These are phyloP conservation scores for Wallacemonas sp. DNA, from an alignment of 208 protist species.

Conservation along the genomic window DNA sequence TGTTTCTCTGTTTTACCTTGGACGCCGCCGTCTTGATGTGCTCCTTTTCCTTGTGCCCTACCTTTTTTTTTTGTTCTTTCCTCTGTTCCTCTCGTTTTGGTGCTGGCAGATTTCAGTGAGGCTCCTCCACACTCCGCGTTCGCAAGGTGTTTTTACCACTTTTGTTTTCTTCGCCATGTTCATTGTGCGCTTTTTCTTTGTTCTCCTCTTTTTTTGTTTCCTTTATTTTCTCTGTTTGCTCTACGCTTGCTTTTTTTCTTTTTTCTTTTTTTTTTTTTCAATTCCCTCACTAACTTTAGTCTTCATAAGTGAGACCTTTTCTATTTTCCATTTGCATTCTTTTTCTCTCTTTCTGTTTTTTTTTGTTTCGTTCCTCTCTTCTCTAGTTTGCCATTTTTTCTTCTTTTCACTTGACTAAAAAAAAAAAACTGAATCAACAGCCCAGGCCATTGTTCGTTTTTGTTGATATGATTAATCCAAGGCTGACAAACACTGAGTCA, in stretches of 20 bases:
- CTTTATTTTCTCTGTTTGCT: conserved; percentile 25
- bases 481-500: no score
- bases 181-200: not conserved
- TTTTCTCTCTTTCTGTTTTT: conserved; percentile 16
- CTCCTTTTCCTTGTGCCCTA: no score
- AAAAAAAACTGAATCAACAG: conserved; percentile 11
- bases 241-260: conserved; percentile 21
- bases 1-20: no score
- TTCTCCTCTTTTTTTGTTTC: conserved; percentile 10
- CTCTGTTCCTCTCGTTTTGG: conserved; percentile 5
- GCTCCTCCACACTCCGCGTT: no score
- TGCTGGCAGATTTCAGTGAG: no score
- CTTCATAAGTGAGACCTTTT: no score
- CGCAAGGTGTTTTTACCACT: not conserved
- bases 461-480: no score
- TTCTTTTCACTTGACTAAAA: conserved; percentile 17
- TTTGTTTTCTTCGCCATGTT: conserved; percentile 14
- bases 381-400: conserved; percentile 19
- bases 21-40: no score
- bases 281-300: no score
- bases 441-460: no score
- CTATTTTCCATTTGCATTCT: conserved; percentile 5
- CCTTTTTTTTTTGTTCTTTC: conserved; percentile 7
- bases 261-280: no score
- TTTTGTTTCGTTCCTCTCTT: conserved; percentile 22